These are phyloP conservation scores for Amanita fuliginea DNA, from an alignment of 768 basidiomycete species.

Conservation along the genomic window DNA sequence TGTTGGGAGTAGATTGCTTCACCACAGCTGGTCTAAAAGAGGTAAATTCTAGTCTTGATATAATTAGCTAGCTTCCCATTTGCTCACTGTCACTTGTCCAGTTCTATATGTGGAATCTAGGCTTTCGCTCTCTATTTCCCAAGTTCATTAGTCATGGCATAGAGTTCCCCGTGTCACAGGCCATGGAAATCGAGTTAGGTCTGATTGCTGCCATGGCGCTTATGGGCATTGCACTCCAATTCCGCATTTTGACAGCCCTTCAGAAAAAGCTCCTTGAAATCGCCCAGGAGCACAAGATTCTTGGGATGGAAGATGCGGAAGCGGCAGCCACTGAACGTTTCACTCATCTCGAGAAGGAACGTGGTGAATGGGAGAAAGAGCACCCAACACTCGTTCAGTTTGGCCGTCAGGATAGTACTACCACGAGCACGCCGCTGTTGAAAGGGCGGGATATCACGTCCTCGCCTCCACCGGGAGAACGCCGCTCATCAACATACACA, in stretches of 20 bases:
- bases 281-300: conserved; percentile 56
- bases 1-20: conserved; percentile 90
- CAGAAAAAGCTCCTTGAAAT: conserved; percentile 75
- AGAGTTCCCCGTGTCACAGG: conserved; percentile 75
- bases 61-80: conserved; percentile 6
- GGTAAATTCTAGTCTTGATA: conserved; percentile 29
- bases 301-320: conserved; percentile 58
- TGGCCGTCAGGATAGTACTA: conserved; percentile 49
- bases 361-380: conserved; percentile 78
- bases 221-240: conserved; percentile 84
- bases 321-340: conserved; percentile 62
- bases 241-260: conserved; percentile 74
- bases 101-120: conserved; percentile 96
- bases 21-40: conserved; percentile 90
- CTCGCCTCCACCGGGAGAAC: conserved; percentile 37
- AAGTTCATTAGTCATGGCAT: conserved; percentile 60
- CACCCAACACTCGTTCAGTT: conserved; percentile 59
- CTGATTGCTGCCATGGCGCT: conserved; percentile 74
- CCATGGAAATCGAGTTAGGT: conserved; percentile 90
- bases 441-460: conserved; percentile 44
- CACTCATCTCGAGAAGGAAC: conserved; percentile 52
- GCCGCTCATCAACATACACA: conserved; percentile 39
- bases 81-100: conserved; percentile 18
- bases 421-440: conserved; percentile 56
- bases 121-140: conserved; percentile 71